Conservation (phyloP, 352 stramenopile genomes). For the Phytopythium kandeliae region DNA sequence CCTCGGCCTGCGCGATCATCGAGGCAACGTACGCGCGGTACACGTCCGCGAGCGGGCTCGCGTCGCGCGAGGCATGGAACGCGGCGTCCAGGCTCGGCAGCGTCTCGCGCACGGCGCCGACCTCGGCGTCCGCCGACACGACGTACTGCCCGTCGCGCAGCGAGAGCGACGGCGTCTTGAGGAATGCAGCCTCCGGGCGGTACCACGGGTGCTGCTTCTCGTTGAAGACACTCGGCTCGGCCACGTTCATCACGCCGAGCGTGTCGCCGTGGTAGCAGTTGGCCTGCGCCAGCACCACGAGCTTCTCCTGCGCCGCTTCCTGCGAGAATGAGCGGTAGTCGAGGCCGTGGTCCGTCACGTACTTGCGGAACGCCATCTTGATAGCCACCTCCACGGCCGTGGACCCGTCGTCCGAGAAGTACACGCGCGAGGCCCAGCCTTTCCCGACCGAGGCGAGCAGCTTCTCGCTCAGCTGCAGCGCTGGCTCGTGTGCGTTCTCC, state of each 20-base stretch:
- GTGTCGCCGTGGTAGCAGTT: conserved; percentile 93
- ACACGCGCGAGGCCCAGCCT: conserved; percentile 82
- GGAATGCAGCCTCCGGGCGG: conserved; percentile 72
- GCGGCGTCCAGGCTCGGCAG: conserved; percentile 42
- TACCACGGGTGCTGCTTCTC: conserved; percentile 91
- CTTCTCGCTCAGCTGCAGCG: conserved; percentile 70
- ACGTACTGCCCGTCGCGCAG: conserved; percentile 55
- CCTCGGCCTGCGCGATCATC: conserved; percentile 37
- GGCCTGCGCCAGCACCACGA: conserved; percentile 77
- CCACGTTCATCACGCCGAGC: conserved; percentile 88
- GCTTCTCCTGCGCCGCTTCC: conserved; percentile 28
- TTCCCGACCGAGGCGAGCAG: conserved; percentile 76
- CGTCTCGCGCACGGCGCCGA: conserved; percentile 28
- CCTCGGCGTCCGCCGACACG: conserved; percentile 45
- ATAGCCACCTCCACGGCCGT: conserved; percentile 89
- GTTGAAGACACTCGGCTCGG: conserved; percentile 89
- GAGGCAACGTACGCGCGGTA: conserved; percentile 66
- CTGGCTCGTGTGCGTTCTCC: conserved; percentile 85
- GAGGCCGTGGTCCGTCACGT: conserved; percentile 58
- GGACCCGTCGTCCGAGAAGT: conserved; percentile 90
- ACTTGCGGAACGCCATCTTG: conserved; percentile 91
- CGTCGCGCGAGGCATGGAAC: conserved; percentile 40
- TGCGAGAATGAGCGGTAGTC: too few relatives aligned
- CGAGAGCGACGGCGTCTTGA: conserved; percentile 72
- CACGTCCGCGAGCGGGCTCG: conserved; percentile 26